Evolutionary conservation across 2,329 filamentous ascomycete species (phyloP), one percentile per base, ranked within the genome.

Genomic region (Pezicula neosporulosa): DNA sequence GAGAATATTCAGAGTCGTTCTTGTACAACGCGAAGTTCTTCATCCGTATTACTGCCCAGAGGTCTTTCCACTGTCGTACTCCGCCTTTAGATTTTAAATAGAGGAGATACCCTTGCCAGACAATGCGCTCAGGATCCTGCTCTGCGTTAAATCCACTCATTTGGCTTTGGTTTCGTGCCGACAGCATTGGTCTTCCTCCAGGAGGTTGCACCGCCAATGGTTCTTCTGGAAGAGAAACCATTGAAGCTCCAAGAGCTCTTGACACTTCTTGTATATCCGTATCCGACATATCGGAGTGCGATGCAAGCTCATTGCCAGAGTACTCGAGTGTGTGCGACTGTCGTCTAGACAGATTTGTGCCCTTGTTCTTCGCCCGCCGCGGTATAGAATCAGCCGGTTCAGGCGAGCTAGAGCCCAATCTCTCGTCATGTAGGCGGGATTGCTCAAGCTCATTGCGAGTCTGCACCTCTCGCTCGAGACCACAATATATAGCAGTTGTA

Each of bases 31-130:
- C 88, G 30, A 99, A 75, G 56, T 89, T 91, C 47, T 87, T 85
- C 1, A 90, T 87, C 30, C 94, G 88, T 47, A 99, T 78, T 0
- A 97, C 94, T 12, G 87, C 88, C 94, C 94, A 97, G 53, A 91
- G 80, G 61, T 90, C 87, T 75, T 96, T 97, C 94, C 94, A 99
- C 64, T 96, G 89, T 44, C 88, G 85, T 18, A 99, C 82, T 8
- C 91, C 90, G 19, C 86, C 80, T 63, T 90, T 92, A 55, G 86
- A 89, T 62, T 89, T 90, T 51, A 97, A 80, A 55, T 90, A 84
- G 68, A 89, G 88, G 30, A 97, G 81, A 78, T 90, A 92, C 47
- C 93, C 92, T 66, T 97, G 91, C 80, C 89, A 96, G 42, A 97
- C 81, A n/a, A 97, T 87, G 24, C 92, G 86, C 67, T 96, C 92